A percentile compares a stretch with the other conserved stretches of the same genome.
These are phyloP conservation scores for Aspergillus fructus DNA, from an alignment of 2,329 filamentous ascomycete species.

Conservation along the genomic window DNA sequence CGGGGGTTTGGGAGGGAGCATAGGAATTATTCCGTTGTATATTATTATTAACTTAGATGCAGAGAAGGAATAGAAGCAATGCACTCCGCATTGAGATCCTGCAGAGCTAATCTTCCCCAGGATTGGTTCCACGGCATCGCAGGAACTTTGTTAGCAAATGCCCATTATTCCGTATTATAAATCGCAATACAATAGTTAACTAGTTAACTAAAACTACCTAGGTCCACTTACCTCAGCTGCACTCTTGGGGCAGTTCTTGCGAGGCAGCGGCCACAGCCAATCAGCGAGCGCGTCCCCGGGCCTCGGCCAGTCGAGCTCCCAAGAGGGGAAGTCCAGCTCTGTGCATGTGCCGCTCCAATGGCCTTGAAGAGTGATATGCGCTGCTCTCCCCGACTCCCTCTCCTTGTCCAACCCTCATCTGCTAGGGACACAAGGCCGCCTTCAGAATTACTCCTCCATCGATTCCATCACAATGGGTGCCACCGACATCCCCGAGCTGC, in stretches of 20 bases:
- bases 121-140: neutral
- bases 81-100: too few relatives aligned
- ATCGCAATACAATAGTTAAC: neutral
- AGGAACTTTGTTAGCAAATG: neutral
- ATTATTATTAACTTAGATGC: too few relatives aligned
- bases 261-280: neutral
- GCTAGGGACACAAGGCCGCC: neutral
- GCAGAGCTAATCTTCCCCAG: too few relatives aligned
- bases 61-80: too few relatives aligned
- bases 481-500: conserved; percentile 47
- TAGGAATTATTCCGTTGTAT: too few relatives aligned
- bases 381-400: neutral
- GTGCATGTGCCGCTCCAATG: neutral
- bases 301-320: neutral
- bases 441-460: neutral
- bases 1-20: too few relatives aligned
- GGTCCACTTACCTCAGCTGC: too few relatives aligned
- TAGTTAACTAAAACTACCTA: too few relatives aligned
- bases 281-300: neutral
- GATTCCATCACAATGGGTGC: conserved; percentile 30
- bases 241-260: conserved; percentile 1
- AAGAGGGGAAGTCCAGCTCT: neutral
- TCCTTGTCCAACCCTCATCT: neutral
- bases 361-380: neutral
- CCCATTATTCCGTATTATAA: neutral